Evolutionary conservation across 306 rosid genomes (phyloP), one percentile per base, ranked within the genome.

Genomic region (Fragaria vesca): DNA sequence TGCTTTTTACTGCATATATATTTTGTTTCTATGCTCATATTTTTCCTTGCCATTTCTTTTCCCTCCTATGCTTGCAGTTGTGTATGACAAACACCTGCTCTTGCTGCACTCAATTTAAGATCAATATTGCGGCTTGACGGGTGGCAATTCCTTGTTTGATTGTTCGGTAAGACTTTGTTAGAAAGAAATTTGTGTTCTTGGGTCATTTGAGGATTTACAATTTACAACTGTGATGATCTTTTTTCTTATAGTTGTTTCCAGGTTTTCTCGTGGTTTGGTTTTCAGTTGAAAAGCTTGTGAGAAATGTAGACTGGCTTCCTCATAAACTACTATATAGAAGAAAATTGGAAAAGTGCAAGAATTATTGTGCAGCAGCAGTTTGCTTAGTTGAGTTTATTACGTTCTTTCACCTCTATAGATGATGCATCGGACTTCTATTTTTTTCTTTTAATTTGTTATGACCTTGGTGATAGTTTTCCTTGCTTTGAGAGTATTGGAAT

Each of bases 261-360:
- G 88, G 90, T 88, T 88, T 84, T 87, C 86, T 83, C 68, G 83
- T 86, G 76, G 84, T 82, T 82, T 87, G 84, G 74, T 83, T 86
- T 81, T 74, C 42, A 13, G 36, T 47, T 20, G 81, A 78, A 88
- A 83, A 82, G 92, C 88, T 85, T 78, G 87, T 78, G 86, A 84
- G 85, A 86, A 88, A 86, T 68, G 76, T 69, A 32, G 81, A 76
- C 84, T 24, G 42, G 89, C 87, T 81, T 86, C 84, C 46, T 55
- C 69, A 30, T 69, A 73, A 85, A 76, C 81, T 81, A 79, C 45
- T 75, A 75, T 46, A 62, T 62, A 75, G 70, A 48, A 81, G 68
- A 73, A 71, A 72, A 75, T 70, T 68, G 54, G 58, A 79, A 78
- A 74, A 75, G 55, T 70, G 21, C 43, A 75, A 80, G 71, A 76